These are phyloP conservation scores for Helicocarpus griseus DNA, from an alignment of 2,329 filamentous ascomycete genomes.

Conservation along the genomic window DNA sequence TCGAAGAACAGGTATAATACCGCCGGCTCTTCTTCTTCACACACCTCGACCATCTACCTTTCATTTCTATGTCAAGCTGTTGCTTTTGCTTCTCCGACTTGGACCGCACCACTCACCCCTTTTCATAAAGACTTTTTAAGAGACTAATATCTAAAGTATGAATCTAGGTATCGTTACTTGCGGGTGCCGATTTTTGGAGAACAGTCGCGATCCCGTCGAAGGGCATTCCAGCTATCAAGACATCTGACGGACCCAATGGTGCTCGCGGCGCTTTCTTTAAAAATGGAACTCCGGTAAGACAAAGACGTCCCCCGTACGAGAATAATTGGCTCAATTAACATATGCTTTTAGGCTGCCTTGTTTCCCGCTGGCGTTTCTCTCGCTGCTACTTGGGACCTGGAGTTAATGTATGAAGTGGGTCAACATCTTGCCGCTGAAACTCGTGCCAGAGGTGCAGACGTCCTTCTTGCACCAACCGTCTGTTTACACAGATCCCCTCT, in stretches of 20 bases:
- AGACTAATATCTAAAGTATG: background rate
- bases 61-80: background rate
- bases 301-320: background rate
- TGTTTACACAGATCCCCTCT: slow-evolving; percentile 65
- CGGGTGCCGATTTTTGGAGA: slow-evolving; percentile 54
- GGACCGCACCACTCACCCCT: background rate
- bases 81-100: background rate
- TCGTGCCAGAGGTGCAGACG: slow-evolving; percentile 56
- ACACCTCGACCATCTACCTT: background rate
- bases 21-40: background rate
- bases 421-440: slow-evolving; percentile 55
- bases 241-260: slow-evolving; percentile 52
- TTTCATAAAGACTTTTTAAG: background rate
- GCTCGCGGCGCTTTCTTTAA: slow-evolving; percentile 51
- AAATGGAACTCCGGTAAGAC: slow-evolving; percentile 44
- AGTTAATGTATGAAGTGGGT: slow-evolving; percentile 54
- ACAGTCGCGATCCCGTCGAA: slow-evolving; percentile 49
- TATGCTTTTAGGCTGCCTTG: slow-evolving; percentile 1
- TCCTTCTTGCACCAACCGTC: slow-evolving; percentile 59
- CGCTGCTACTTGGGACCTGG: slow-evolving; percentile 60
- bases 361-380: slow-evolving; percentile 49
- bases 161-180: slow-evolving; percentile 46
- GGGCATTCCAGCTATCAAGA: slow-evolving; percentile 49
- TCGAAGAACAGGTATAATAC: slow-evolving; percentile 5
- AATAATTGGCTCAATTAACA: background rate